These are phyloP conservation scores for Apophysomyces sp. DNA, from an alignment of 371 early-diverging fungal genomes.

Conservation along the genomic window DNA sequence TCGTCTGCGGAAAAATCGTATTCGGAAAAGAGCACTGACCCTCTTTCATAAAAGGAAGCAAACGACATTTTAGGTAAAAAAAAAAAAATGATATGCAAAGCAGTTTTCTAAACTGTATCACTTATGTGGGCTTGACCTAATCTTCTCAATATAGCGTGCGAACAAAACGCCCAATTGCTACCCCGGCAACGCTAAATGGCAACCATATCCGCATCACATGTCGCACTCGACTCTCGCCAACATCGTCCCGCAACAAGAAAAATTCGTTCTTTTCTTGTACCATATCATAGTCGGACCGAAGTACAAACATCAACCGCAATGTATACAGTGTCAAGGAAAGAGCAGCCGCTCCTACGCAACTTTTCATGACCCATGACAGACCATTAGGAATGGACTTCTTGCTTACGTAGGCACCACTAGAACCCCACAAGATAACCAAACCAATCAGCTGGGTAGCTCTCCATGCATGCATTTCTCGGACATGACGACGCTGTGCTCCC, in stretches of 20 bases:
- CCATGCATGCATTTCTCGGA: slow-evolving; percentile 1
- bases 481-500: slow-evolving; percentile 22
- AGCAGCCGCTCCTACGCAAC: background rate
- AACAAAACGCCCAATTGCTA: background rate
- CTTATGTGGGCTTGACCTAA: background rate
- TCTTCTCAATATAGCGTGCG: background rate
- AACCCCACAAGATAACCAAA: background rate
- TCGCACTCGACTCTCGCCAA: slow-evolving; percentile 4
- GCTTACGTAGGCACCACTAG: background rate
- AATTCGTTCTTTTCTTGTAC: slow-evolving; percentile 2
- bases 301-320: slow-evolving; percentile 1
- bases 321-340: slow-evolving; percentile 12
- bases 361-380: background rate
- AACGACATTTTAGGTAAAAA: slow-evolving; percentile 1
- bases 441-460: background rate
- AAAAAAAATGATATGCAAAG: background rate
- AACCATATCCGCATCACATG: background rate
- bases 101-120: background rate
- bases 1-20: background rate
- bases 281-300: slow-evolving; percentile 11
- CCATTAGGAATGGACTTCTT: background rate
- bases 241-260: slow-evolving; percentile 22
- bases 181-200: background rate
- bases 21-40: background rate
- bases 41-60: background rate